Conservation (phyloP, 1,284 basidiomycete genomes). For the Malassezia arunalokei region DNA sequence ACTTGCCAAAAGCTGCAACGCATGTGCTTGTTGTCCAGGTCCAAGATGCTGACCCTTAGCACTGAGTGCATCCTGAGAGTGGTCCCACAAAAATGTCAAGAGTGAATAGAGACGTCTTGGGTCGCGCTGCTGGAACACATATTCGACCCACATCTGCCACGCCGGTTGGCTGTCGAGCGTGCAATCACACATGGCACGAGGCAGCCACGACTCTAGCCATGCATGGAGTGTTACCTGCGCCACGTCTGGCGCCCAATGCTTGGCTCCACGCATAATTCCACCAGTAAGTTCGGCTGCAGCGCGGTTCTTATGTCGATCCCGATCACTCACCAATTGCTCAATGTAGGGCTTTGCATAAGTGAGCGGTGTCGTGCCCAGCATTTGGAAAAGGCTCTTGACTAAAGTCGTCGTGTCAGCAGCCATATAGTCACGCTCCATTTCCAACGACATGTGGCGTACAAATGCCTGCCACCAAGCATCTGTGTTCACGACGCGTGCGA, state of each 20-base stretch:
- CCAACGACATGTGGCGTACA: slow-evolving; percentile 36
- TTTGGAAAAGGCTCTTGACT: slow-evolving; percentile 51
- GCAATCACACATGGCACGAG: slow-evolving; percentile 56
- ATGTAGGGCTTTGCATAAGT: slow-evolving; percentile 50
- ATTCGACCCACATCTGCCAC: slow-evolving; percentile 48
- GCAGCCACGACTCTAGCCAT: slow-evolving; percentile 65
- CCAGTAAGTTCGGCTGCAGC: slow-evolving; percentile 75
- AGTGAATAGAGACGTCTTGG: slow-evolving; percentile 69
- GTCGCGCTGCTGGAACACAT: slow-evolving; percentile 63
- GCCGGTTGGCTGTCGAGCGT: slow-evolving; percentile 49
- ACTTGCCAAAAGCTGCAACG: slow-evolving; percentile 1
- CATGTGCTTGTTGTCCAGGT: slow-evolving; percentile 11
- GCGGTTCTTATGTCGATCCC: slow-evolving; percentile 79
- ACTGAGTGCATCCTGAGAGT: slow-evolving; percentile 20
- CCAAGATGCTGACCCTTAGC: background rate
- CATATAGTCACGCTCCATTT: slow-evolving; percentile 39
- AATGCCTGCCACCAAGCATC: slow-evolving; percentile 56
- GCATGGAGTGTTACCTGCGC: slow-evolving; percentile 59
- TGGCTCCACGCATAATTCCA: slow-evolving; percentile 63
- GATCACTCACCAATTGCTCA: slow-evolving; percentile 51
- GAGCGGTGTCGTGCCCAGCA: slow-evolving; percentile 54
- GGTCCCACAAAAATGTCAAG: slow-evolving; percentile 52
- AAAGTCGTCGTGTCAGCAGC: slow-evolving; percentile 48
- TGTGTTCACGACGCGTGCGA: slow-evolving; percentile 52
- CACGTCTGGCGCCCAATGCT: slow-evolving; percentile 65